phyloP scores from a whole-genome alignment of 2,329 filamentous ascomycete species.

The Diaporthe eres region DNA sequence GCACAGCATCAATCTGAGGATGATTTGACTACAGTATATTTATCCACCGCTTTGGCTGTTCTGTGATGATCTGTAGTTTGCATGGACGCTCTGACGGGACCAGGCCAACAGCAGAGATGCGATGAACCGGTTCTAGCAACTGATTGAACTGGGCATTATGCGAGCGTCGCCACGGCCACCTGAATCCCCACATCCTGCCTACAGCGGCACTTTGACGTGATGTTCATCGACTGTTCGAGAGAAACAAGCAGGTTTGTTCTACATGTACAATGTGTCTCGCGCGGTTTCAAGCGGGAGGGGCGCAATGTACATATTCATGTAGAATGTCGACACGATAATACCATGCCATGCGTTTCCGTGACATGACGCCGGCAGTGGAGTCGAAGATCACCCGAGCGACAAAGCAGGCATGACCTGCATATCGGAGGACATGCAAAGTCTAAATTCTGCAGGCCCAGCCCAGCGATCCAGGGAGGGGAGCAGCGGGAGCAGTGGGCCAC shows the following conservation, averaged over 20 bases:
- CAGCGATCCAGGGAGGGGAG: background rate
- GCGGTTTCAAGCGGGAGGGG: constrained; percentile 10
- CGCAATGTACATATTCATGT: background rate
- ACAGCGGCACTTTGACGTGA: background rate
- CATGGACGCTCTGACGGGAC: constrained; percentile 24
- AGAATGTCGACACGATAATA: background rate
- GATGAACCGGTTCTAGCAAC: background rate
- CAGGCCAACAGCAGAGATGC: constrained; percentile 6
- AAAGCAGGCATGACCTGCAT: constrained; percentile 36
- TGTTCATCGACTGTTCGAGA: background rate
- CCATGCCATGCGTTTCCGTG: background rate
- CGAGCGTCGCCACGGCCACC: background rate
- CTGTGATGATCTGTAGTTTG: background rate
- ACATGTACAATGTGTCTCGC: background rate
- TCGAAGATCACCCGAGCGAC: constrained; percentile 34
- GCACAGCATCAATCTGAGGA: constrained; percentile 15
- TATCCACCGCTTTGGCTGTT: background rate
- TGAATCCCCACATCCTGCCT: background rate
- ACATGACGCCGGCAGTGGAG: constrained; percentile 29
- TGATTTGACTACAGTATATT: background rate
- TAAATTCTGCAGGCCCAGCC: constrained; percentile 19
- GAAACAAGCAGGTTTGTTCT: background rate
- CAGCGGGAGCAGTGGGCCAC: constrained; percentile 1
- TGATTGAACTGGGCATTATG: background rate
- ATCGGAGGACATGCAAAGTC: constrained; percentile 23